Conservation (phyloP, 305 asterid genomes). For the Fraxinus xanthoxyloides region DNA sequence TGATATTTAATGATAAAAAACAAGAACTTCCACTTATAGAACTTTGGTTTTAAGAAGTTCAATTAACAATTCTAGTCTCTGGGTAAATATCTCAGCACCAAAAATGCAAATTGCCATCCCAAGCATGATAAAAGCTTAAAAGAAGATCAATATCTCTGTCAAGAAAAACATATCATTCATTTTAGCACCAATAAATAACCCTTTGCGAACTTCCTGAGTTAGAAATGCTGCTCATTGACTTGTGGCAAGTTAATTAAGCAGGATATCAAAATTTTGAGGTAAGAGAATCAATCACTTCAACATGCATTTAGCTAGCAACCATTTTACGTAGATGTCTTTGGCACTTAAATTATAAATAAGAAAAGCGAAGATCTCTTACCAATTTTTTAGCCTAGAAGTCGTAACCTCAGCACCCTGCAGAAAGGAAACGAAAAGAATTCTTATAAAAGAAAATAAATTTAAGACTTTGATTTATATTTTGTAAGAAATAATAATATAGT, state of each 20-base stretch:
- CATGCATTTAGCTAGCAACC: slow-evolving; percentile 4
- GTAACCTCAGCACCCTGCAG: slow-evolving; percentile 96
- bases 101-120: neutral
- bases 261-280: neutral
- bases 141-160: neutral
- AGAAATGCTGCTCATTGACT: neutral
- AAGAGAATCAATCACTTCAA: neutral
- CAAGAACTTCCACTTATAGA: neutral
- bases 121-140: neutral
- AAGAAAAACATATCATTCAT: neutral
- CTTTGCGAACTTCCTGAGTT: neutral
- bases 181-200: neutral
- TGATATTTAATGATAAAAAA: neutral
- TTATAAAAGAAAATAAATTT: neutral
- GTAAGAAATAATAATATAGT: neutral
- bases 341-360: neutral
- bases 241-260: neutral
- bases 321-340: neutral
- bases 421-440: slow-evolving; percentile 16
- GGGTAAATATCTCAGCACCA: neutral
- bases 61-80: neutral
- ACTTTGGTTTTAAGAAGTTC: neutral
- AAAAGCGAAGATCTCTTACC: slow-evolving; percentile 47
- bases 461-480: slow-evolving; percentile 3
- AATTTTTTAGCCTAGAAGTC: slow-evolving; percentile 86